phyloP scores from a whole-genome alignment of 2,329 filamentous ascomycete genomes.

The Paraphaeosphaeria minitans region DNA sequence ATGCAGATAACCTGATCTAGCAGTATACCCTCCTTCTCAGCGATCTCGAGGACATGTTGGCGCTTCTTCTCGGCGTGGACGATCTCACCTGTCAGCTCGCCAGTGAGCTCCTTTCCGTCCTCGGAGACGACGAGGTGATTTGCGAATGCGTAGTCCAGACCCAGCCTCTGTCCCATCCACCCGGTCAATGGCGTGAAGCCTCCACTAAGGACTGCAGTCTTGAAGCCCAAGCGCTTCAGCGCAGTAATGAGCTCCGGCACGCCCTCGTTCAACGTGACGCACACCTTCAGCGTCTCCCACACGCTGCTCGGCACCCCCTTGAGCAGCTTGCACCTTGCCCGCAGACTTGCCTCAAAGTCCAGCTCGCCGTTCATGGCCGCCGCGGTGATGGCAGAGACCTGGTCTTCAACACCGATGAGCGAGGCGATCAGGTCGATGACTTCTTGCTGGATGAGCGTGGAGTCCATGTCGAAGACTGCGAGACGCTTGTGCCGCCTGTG shows the following conservation, averaged over 20 bases:
- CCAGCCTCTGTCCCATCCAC: constrained; percentile 81
- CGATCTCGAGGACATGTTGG: constrained; percentile 72
- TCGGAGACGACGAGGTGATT: constrained; percentile 77
- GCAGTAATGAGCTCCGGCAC: constrained; percentile 75
- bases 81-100: constrained; percentile 72
- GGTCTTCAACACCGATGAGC: constrained; percentile 77
- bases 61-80: constrained; percentile 78
- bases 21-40: constrained; percentile 67
- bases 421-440: constrained; percentile 95
- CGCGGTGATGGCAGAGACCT: constrained; percentile 86
- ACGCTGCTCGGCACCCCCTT: constrained; percentile 79
- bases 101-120: constrained; percentile 63
- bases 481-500: constrained; percentile 81
- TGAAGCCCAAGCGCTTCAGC: constrained; percentile 78
- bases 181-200: constrained; percentile 88
- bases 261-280: constrained; percentile 81
- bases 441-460: constrained; percentile 94
- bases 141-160: constrained; percentile 85
- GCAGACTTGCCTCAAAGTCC: constrained; percentile 84
- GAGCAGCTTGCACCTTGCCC: constrained; percentile 78
- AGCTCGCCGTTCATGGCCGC: constrained; percentile 96
- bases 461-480: constrained; percentile 98
- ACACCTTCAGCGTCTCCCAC: constrained; percentile 75
- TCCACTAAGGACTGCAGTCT: constrained; percentile 88
- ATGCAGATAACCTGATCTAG: constrained; percentile 73